These are phyloP conservation scores for Clavispora santaluciae DNA, from an alignment of 805 yeast genomes.

Conservation along the genomic window DNA sequence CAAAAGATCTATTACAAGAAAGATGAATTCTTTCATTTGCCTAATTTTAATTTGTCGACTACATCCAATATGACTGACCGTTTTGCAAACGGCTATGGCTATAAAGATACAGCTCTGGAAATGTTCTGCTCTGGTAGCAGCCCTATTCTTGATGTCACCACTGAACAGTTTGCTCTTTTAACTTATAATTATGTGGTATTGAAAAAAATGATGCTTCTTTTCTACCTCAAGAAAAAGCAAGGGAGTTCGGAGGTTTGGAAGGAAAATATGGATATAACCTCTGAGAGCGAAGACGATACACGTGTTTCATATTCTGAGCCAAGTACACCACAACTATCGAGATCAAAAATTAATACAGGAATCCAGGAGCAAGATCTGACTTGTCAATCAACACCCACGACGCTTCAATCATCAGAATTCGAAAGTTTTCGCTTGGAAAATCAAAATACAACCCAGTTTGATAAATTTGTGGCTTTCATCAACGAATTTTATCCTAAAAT, in stretches of 20 bases:
- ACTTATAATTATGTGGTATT: constrained; percentile 30
- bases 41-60: constrained; percentile 30
- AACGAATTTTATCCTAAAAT: constrained; percentile 11
- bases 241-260: not conserved
- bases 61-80: constrained; percentile 33
- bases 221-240: constrained; percentile 9
- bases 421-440: not conserved
- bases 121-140: constrained; percentile 33
- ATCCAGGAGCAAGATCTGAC: not conserved
- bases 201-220: constrained; percentile 22
- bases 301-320: not conserved
- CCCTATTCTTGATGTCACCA: constrained; percentile 35
- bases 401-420: not conserved
- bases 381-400: not conserved
- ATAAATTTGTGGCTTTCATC: constrained; percentile 3
- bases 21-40: constrained; percentile 31
- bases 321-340: not conserved
- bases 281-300: constrained; percentile 10
- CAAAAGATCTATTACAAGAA: not conserved
- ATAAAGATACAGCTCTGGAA: constrained; percentile 34
- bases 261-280: not conserved
- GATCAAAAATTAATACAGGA: too few species aligned
- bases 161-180: constrained; percentile 27
- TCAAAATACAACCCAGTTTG: not conserved
- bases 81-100: constrained; percentile 31